Evolutionary conservation across 352 stramenopile genomes (phyloP), one percentile per base, ranked within the genome.

Genomic region (Phytophthora capsici): DNA sequence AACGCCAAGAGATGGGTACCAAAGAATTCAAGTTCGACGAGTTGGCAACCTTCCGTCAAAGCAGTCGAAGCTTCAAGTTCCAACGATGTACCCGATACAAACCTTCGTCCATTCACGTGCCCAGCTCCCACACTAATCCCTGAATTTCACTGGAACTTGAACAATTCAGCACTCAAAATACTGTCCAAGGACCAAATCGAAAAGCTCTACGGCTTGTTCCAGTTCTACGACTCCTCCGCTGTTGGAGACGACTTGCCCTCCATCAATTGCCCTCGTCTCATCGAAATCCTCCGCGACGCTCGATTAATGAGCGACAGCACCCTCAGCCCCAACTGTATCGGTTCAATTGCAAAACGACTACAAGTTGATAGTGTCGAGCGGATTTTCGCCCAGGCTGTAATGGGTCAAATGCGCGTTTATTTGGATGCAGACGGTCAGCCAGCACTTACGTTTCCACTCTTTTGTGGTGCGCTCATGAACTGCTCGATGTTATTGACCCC

Each of bases 391-490:
- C 66, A 87, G 32, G 78, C 82, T 0, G 69, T 76, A 12, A 62
- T 90, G 47, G 82, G 82, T 30, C 86, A 88, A 55, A 68, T 90
- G 37, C 77, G 82, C 20, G 67, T 82, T 43, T 87, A 87, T 25
- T 44, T 90, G 1, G 82, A 90, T 53, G 69, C 66, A 0, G 78
- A 88, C 10, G 69, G 56, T 1, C 55, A 78, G 25, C 82, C 82
- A 12, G 77, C 73, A 7, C 64, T 90, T 25, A 79, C 79, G 0
- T 90, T 90, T 46, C 66, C 71, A 9, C 67, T 83, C n/a, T 90
- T 90, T 52, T 81, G 75, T 17, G 82, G 79, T 1, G 75, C 77
- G 1, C 62, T 90, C 0, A 60, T 90, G 46, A 75, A 88, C 51
- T 84, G 72, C 22, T 72, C 82, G 1, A 78, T 78, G 54, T 16